These are phyloP conservation scores for Pichia sp. DNA, from an alignment of 1,139 yeast genomes.

Conservation along the genomic window DNA sequence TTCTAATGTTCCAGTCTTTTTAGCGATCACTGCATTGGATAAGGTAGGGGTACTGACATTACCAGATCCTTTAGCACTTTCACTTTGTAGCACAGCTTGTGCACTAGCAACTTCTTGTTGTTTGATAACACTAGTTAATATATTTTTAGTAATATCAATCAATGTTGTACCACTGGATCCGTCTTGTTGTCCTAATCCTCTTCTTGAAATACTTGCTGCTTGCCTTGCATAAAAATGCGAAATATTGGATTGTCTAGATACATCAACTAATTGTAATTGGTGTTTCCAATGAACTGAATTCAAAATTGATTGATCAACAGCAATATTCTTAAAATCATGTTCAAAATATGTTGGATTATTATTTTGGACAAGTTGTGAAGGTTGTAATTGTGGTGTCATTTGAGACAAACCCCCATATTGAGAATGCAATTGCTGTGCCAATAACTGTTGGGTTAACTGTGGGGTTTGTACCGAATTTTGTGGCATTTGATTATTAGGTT, in stretches of 20 bases:
- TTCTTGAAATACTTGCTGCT: slow-evolving; percentile 77
- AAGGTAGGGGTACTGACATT: slow-evolving; percentile 15
- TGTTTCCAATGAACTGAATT: slow-evolving; percentile 76
- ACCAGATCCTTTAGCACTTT: slow-evolving; percentile 10
- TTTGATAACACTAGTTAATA: slow-evolving; percentile 29
- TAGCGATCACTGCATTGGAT: slow-evolving; percentile 18
- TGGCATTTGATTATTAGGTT: slow-evolving; percentile 12
- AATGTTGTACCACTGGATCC: slow-evolving; percentile 31
- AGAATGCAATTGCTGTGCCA: slow-evolving; percentile 11
- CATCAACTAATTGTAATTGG: slow-evolving; percentile 72
- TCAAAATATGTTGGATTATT: slow-evolving; percentile 25
- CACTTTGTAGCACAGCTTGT: slow-evolving; percentile 9
- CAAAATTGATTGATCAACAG: slow-evolving; percentile 36
- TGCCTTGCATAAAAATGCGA: slow-evolving; percentile 92
- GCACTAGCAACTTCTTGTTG: slow-evolving; percentile 15
- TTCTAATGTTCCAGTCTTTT: slow-evolving; percentile 15
- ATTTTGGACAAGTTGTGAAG: slow-evolving; percentile 8
- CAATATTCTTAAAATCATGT: slow-evolving; percentile 27
- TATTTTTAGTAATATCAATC: slow-evolving; percentile 50
- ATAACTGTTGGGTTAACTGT: slow-evolving; percentile 16
- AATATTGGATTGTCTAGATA: slow-evolving; percentile 61
- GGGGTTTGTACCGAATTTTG: slow-evolving; percentile 15
- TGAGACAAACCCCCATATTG: slow-evolving; percentile 9
- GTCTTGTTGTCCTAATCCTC: slow-evolving; percentile 18
- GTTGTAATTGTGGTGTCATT: slow-evolving; percentile 12